Base-by-base conservation (phyloP, 441 rosid genomes). In the Capsella rubella region DNA sequence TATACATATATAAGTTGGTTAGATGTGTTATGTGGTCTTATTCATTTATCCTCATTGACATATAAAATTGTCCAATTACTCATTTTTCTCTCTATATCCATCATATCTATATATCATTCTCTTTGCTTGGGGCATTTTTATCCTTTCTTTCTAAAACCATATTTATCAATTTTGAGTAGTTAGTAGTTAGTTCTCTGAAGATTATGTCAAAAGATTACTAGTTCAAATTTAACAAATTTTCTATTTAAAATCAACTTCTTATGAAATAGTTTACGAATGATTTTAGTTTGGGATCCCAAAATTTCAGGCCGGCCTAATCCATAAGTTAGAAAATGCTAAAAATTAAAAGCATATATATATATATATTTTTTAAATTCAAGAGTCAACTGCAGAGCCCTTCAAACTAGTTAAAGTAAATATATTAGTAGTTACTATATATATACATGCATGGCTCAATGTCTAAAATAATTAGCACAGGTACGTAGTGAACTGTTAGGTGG, bases 381-480 rank as follows among this genome's bases (percentile, higher is more conserved):
- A 58, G 64, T 59, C 64, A 59, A 37, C 11, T 59, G 43, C 9
- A 34, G 4, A 15, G 4, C 45, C 63, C 45, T 34, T 57, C 28
- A 35, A 55, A 55, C 60, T 31, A 55, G 60, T 55, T 55, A 53
- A 21, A 14, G 21, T 29, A 54, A 14, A 12, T 9, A 15, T 32
- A 15, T 28, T 13, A 13, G 1, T 37, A 37, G 40, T 37, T 8
- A 37, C 4, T 9, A 37, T 37, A 3, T 21, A 21, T 21, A 21
- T 21, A 21, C 25, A 21, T 21, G 25, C 3, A 37, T 37, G 40
- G 12, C 12, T 37, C 9, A 34, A 34, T 34, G 8, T 34, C 37
- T 21, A 21, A 31, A 8, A 39, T 10, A 39, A 9, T 37, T 37
- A 37, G 12, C 2, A 37, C 42, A 37, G 0, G 18, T 14, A 21